Conservation (phyloP, 306 rosid genomes). For the Datisca glomerata region DNA sequence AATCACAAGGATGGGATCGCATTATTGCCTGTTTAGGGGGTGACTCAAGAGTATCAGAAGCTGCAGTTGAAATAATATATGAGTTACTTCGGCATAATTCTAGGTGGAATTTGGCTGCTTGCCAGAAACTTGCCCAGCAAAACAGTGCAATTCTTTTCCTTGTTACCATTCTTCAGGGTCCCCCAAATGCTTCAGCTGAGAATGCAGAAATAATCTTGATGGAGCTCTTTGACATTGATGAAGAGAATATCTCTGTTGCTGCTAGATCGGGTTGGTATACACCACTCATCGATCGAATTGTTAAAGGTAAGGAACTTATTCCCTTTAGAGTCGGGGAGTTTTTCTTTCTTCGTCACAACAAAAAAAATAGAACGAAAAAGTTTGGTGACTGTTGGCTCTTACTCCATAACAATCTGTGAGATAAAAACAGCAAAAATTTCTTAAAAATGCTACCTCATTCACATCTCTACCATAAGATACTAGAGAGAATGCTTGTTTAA, state of each 20-base stretch:
- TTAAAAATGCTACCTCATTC: too few relatives aligned
- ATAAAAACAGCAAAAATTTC: too few relatives aligned
- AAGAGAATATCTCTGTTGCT: constrained; percentile 35
- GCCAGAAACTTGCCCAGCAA: constrained; percentile 49
- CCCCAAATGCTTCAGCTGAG: constrained; percentile 38
- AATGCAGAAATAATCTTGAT: constrained; percentile 47
- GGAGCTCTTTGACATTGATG: constrained; percentile 51
- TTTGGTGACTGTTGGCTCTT: too few relatives aligned
- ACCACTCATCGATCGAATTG: constrained; percentile 51
- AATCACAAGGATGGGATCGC: constrained; percentile 55
- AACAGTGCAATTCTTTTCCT: constrained; percentile 38
- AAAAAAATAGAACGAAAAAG: too few relatives aligned
- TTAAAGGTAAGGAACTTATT: constrained; percentile 58
- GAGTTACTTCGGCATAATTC: constrained; percentile 55
- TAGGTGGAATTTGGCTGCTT: constrained; percentile 51
- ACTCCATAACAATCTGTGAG: too few relatives aligned
- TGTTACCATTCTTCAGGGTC: constrained; percentile 37
- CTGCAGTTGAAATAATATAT: constrained; percentile 45
- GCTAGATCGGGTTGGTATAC: constrained; percentile 68
- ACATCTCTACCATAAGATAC: too few relatives aligned
- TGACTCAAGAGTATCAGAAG: constrained; percentile 43
- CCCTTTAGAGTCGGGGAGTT: too few relatives aligned
- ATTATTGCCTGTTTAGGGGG: constrained; percentile 46
- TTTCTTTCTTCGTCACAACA: too few relatives aligned
- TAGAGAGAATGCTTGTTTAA: too few relatives aligned